Percentiles rank a stretch among this genome's conserved stretches.
These are phyloP conservation scores for Magnusiomyces paraingens DNA, from an alignment of 1,139 yeast genomes.

Conservation along the genomic window DNA sequence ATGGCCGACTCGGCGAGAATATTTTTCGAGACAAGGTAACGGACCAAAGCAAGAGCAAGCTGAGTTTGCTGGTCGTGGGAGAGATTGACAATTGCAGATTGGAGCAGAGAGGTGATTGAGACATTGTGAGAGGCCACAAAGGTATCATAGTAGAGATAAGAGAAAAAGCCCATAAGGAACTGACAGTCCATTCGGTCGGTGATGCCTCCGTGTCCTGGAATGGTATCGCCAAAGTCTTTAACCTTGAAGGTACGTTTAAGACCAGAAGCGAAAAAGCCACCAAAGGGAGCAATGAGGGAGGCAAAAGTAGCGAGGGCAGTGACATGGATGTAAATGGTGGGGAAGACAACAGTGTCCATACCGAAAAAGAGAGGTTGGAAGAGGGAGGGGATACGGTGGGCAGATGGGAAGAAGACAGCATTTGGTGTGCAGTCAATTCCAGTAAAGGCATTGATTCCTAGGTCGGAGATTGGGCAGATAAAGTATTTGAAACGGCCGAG, in stretches of 20 bases:
- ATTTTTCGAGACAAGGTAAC: constrained; percentile 55
- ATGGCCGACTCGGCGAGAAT: constrained; percentile 28
- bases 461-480: constrained; percentile 78
- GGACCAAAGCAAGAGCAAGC: constrained; percentile 54
- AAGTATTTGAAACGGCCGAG: constrained; percentile 64
- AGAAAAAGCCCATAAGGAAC: constrained; percentile 93
- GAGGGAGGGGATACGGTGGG: constrained; percentile 66
- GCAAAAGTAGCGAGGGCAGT: constrained; percentile 88
- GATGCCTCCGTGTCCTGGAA: constrained; percentile 98
- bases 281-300: constrained; percentile 95
- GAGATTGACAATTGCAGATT: constrained; percentile 67
- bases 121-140: constrained; percentile 64
- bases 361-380: constrained; percentile 43
- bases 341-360: constrained; percentile 50
- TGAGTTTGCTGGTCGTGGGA: constrained; percentile 59
- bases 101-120: constrained; percentile 66
- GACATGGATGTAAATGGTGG: constrained; percentile 88
- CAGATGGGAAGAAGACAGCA: constrained; percentile 78
- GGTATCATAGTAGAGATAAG: constrained; percentile 87
- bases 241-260: constrained; percentile 95
- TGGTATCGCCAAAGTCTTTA: constrained; percentile 86
- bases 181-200: constrained; percentile 98
- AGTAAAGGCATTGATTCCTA: constrained; percentile 52
- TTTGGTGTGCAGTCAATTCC: constrained; percentile 73
- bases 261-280: constrained; percentile 97